Conservation (phyloP, 2,329 filamentous ascomycete genomes). For the Westerdykella aurantiaca region DNA sequence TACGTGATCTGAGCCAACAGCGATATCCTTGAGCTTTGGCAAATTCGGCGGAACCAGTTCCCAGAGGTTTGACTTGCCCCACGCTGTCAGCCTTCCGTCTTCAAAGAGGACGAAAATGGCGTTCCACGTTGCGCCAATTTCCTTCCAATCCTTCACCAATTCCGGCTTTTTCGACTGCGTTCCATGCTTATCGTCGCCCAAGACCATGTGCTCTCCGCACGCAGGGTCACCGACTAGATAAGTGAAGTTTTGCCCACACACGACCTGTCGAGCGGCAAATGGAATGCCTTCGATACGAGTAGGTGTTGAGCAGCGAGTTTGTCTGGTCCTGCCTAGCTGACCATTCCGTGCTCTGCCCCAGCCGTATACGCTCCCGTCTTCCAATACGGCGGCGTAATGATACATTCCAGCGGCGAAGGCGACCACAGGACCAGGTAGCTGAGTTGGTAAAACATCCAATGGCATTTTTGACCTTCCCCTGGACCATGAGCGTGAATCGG, state of each 20-base stretch:
- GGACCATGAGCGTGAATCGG: neutral
- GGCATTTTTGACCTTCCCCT: neutral
- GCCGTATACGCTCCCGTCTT: slow-evolving; percentile 71
- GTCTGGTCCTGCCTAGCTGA: slow-evolving; percentile 62
- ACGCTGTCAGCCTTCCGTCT: slow-evolving; percentile 59
- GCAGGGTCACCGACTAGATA: slow-evolving; percentile 55
- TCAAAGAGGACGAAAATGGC: slow-evolving; percentile 64
- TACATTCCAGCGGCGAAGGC: slow-evolving; percentile 69
- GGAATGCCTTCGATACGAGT: slow-evolving; percentile 34
- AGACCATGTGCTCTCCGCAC: slow-evolving; percentile 56
- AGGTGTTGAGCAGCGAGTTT: slow-evolving; percentile 21
- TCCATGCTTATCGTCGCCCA: slow-evolving; percentile 72
- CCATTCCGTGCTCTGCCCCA: slow-evolving; percentile 87
- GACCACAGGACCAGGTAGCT: slow-evolving; percentile 41
- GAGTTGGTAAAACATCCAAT: neutral
- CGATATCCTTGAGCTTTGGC: slow-evolving; percentile 57
- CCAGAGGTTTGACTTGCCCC: slow-evolving; percentile 82
- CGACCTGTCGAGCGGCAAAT: slow-evolving; percentile 61
- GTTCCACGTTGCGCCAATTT: slow-evolving; percentile 76
- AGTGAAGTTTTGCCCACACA: slow-evolving; percentile 83
- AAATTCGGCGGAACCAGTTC: slow-evolving; percentile 64
- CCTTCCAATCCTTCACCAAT: slow-evolving; percentile 54
- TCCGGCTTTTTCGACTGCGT: slow-evolving; percentile 55
- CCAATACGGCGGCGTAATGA: slow-evolving; percentile 68
- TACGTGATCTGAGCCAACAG: slow-evolving; percentile 86